Evolutionary conservation across 768 basidiomycete genomes (phyloP).

Genomic region (Leccinum subgranulosum): DNA sequence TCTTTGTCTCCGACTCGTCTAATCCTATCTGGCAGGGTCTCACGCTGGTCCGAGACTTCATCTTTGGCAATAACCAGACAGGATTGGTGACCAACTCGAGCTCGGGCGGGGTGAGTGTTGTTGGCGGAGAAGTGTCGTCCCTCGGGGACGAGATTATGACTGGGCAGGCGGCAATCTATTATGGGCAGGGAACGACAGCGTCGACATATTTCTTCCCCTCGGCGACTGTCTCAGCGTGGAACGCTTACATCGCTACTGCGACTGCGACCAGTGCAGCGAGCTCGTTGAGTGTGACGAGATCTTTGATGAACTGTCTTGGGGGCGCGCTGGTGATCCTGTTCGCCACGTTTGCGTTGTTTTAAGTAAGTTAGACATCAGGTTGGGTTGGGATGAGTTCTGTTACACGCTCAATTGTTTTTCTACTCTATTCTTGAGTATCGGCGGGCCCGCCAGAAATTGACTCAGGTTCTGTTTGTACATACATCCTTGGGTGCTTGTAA

Average conservation of each 20-base stretch:
- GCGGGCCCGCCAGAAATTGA: too few relatives aligned
- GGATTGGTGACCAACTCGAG: constrained; percentile 39
- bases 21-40: too few relatives aligned
- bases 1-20: too few relatives aligned
- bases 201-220: constrained; percentile 54
- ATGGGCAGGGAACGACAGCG: constrained; percentile 44
- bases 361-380: not conserved
- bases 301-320: not conserved
- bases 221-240: constrained; percentile 57
- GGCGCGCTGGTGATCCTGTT: not conserved
- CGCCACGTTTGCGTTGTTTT: not conserved
- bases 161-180: constrained; percentile 53
- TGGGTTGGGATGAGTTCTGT: too few relatives aligned
- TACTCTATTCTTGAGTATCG: too few relatives aligned
- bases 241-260: constrained; percentile 39
- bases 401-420: too few relatives aligned
- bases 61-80: constrained; percentile 38
- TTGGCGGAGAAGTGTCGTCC: constrained; percentile 48
- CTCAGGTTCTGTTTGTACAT: too few relatives aligned
- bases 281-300: not conserved
- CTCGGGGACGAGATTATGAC: constrained; percentile 47
- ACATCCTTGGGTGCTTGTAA: too few relatives aligned
- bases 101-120: constrained; percentile 28
- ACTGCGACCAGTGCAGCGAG: not conserved
- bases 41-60: too few relatives aligned